These are phyloP conservation scores for Rhododendron simsii DNA, from an alignment of 148 eudicot genomes.

Conservation along the genomic window DNA sequence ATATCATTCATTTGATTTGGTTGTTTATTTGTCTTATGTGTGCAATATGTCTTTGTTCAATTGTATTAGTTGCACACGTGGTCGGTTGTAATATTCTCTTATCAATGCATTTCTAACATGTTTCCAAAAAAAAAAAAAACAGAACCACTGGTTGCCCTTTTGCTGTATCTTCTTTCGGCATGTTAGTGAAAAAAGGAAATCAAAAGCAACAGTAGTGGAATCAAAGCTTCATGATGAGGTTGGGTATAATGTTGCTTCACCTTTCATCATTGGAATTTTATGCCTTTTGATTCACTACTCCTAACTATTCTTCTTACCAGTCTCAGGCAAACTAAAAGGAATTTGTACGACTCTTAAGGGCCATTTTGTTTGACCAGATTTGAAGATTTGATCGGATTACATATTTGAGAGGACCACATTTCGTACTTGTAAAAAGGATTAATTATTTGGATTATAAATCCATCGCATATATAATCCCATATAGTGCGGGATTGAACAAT, in stretches of 20 bases:
- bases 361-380: background rate
- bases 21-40: too few relatives aligned
- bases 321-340: slow-evolving; percentile 6
- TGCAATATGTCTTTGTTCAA: too few relatives aligned
- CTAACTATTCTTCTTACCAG: slow-evolving; percentile 18
- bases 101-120: too few relatives aligned
- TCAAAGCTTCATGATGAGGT: slow-evolving; percentile 23
- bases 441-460: background rate
- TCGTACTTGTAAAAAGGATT: background rate
- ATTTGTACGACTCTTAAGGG: background rate
- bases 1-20: too few relatives aligned
- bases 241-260: slow-evolving; percentile 39
- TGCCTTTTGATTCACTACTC: slow-evolving; percentile 7
- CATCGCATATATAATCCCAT: background rate
- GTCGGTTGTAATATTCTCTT: too few relatives aligned
- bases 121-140: background rate
- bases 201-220: background rate
- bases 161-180: background rate
- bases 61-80: too few relatives aligned
- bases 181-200: background rate
- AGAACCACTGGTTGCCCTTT: background rate
- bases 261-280: slow-evolving; percentile 28
- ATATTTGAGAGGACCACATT: background rate
- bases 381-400: background rate
- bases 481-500: background rate